Evolutionary conservation across 805 yeast species (phyloP).

Genomic region (Clavispora carvajalis): DNA sequence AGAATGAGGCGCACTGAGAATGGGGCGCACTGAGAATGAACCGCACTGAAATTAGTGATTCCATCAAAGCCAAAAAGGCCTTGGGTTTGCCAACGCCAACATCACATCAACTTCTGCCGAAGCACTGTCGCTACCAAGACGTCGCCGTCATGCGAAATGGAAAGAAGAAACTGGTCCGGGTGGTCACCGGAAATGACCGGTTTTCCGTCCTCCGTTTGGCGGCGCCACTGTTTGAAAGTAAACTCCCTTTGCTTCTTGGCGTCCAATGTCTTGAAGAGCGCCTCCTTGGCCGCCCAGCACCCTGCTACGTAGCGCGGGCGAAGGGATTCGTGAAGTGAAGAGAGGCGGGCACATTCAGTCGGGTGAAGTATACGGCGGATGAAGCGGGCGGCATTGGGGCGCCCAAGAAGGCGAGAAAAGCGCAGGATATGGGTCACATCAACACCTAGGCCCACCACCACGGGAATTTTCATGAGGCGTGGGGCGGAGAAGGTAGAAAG

Average conservation of each 20-base stretch:
- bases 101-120: conserved; percentile 23
- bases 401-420: conserved; percentile 36
- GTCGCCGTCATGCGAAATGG: conserved; percentile 65
- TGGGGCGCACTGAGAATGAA: too few relatives aligned
- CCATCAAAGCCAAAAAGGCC: too few relatives aligned
- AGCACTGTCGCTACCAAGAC: conserved; percentile 52
- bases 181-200: conserved; percentile 38
- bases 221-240: conserved; percentile 57
- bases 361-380: conserved; percentile 48
- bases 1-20: too few relatives aligned
- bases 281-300: conserved; percentile 72
- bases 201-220: conserved; percentile 37
- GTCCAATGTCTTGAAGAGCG: conserved; percentile 58
- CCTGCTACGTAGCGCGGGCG: conserved; percentile 43
- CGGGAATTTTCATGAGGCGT: conserved; percentile 1
- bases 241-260: conserved; percentile 45
- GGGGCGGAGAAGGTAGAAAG: background rate
- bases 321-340: conserved; percentile 5
- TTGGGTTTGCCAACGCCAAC: too few relatives aligned
- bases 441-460: conserved; percentile 46
- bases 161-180: conserved; percentile 46
- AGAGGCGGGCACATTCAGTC: conserved; percentile 35
- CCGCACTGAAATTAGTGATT: too few relatives aligned
- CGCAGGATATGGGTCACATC: conserved; percentile 50
- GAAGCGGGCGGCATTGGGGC: conserved; percentile 18